A percentile compares a stretch with the other conserved stretches of the same genome.
phyloP scores from a whole-genome alignment of 495 filamentous ascomycete genomes.

The Aspergillus homomorphus region DNA sequence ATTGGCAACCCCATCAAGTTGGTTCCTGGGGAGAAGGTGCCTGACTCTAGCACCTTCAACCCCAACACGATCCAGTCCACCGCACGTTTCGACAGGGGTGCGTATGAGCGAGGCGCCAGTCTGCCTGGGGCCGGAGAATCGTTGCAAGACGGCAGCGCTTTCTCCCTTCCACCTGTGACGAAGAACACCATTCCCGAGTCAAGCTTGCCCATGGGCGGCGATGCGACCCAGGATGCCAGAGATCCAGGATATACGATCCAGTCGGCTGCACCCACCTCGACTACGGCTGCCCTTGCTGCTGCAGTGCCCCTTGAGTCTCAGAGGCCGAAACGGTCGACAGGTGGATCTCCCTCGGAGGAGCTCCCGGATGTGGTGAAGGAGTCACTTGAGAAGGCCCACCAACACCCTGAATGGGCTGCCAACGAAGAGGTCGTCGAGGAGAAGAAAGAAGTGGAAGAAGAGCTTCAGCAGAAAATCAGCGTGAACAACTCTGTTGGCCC shows the following conservation, averaged over 20 bases:
- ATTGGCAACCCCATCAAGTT: conserved; percentile 75
- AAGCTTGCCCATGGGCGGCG: conserved; percentile 65
- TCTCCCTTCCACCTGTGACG: conserved; percentile 59
- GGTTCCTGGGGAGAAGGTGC: conserved; percentile 76
- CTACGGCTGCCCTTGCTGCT: conserved; percentile 70
- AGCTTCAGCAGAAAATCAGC: conserved; percentile 57
- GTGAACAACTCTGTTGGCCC: conserved; percentile 47
- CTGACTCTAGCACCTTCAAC: conserved; percentile 52
- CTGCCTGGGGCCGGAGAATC: conserved; percentile 25
- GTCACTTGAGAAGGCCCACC: conserved; percentile 61
- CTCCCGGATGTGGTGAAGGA: conserved; percentile 74
- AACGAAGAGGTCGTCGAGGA: conserved; percentile 66
- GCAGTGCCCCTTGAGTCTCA: conserved; percentile 63
- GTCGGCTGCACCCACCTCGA: conserved; percentile 65
- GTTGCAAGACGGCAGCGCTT: conserved; percentile 27
- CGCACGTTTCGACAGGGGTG: conserved; percentile 75
- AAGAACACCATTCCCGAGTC: conserved; percentile 80
- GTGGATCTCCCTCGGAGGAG: conserved; percentile 42
- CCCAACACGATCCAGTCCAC: conserved; percentile 48
- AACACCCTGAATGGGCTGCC: conserved; percentile 67
- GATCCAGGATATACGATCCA: conserved; percentile 59
- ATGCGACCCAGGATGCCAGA: conserved; percentile 9
- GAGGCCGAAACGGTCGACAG: conserved; percentile 50
- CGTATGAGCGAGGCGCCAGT: conserved; percentile 73
- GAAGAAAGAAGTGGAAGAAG: conserved; percentile 72